Conservation (phyloP, 352 stramenopile genomes). For the Achlya hypogyna region DNA sequence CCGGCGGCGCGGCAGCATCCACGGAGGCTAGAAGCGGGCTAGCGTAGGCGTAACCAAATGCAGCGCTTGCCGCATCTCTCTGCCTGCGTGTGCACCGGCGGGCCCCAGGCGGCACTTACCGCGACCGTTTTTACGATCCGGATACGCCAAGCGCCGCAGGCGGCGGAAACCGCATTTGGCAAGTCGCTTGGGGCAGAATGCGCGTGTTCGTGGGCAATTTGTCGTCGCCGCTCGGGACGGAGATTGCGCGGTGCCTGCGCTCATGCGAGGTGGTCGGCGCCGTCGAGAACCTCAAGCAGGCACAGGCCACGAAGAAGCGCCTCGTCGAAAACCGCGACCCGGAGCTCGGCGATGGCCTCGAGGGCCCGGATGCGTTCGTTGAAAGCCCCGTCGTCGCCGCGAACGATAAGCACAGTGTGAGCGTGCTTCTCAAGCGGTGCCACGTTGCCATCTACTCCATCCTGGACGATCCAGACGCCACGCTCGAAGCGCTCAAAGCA, state of each 20-base stretch:
- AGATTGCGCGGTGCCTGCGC: slow-evolving; percentile 46
- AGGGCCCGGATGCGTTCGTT: slow-evolving; percentile 25
- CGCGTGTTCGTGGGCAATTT: slow-evolving; percentile 70
- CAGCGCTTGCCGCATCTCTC: too few relatives aligned
- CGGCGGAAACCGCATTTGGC: neutral
- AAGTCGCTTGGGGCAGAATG: slow-evolving; percentile 19
- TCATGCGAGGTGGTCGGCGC: slow-evolving; percentile 61
- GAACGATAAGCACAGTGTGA: slow-evolving; percentile 37
- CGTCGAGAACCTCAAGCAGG: slow-evolving; percentile 35
- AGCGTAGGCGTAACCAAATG: too few relatives aligned
- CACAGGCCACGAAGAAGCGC: slow-evolving; percentile 36
- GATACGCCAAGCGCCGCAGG: neutral
- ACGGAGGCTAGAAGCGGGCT: too few relatives aligned
- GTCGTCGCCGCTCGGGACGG: slow-evolving; percentile 40
- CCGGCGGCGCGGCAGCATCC: too few relatives aligned
- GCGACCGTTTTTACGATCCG: too few relatives aligned
- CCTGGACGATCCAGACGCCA: slow-evolving; percentile 37
- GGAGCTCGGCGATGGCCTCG: slow-evolving; percentile 2
- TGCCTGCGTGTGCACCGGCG: too few relatives aligned
- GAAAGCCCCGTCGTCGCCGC: slow-evolving; percentile 41
- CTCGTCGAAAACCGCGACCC: slow-evolving; percentile 31
- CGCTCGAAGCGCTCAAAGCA: slow-evolving; percentile 53
- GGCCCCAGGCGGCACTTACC: too few relatives aligned
- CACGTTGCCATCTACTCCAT: slow-evolving; percentile 50
- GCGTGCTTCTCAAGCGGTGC: slow-evolving; percentile 41